Conservation (phyloP, 306 rosid species). For the Rosa lucieae region DNA sequence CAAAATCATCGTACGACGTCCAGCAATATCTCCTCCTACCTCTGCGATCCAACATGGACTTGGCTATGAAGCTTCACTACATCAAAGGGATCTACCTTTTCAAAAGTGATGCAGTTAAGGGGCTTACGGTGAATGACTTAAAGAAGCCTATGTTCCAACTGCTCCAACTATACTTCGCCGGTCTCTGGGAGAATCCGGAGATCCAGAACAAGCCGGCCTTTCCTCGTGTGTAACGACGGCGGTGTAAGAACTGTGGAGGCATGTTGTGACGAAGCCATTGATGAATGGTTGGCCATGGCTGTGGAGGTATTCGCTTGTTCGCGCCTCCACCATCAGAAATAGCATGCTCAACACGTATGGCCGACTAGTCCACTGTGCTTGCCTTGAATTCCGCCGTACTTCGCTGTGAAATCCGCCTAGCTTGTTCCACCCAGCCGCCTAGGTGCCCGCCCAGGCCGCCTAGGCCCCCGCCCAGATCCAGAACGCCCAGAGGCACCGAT, state of each 20-base stretch:
- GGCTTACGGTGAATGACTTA: slow-evolving; percentile 42
- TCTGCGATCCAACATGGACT: slow-evolving; percentile 42
- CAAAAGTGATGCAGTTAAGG: slow-evolving; percentile 42
- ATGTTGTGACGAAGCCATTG: slow-evolving; percentile 33
- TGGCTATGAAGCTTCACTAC: slow-evolving; percentile 68
- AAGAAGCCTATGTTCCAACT: slow-evolving; percentile 61
- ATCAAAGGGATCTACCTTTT: slow-evolving; percentile 62
- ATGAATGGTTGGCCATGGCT: slow-evolving; percentile 43
- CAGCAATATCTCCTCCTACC: too few relatives aligned
- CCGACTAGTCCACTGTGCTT: too few relatives aligned
- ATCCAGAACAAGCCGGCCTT: slow-evolving; percentile 44
- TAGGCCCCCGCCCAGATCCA: too few relatives aligned
- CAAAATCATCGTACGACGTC: too few relatives aligned
- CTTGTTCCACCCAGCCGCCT: too few relatives aligned
- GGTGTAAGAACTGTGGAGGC: slow-evolving; percentile 75
- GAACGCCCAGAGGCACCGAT: too few relatives aligned
- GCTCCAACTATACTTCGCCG: slow-evolving; percentile 38
- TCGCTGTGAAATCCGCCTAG: too few relatives aligned
- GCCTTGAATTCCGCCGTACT: too few relatives aligned
- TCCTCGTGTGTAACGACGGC: slow-evolving; percentile 72
- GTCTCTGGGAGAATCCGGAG: slow-evolving; percentile 62
- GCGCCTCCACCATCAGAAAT: too few relatives aligned
- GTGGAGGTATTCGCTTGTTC: slow-evolving; percentile 8
- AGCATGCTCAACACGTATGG: too few relatives aligned
- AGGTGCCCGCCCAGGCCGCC: too few relatives aligned